Evolutionary conservation across 352 stramenopile species (phyloP).

Genomic region (Phytophthora quininea): DNA sequence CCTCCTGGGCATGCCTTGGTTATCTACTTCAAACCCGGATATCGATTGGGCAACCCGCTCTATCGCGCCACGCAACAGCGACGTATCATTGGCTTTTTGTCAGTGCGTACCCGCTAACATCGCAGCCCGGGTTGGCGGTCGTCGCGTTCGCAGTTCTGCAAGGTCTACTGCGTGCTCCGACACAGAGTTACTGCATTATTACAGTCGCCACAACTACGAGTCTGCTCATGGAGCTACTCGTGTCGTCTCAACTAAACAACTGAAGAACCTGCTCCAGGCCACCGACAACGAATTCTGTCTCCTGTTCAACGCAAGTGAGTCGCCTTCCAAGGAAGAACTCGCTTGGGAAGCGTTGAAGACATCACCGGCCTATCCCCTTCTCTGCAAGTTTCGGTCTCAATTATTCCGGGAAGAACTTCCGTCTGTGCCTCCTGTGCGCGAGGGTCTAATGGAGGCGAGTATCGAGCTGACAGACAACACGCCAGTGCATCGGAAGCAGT

Average conservation of each 20-base stretch:
- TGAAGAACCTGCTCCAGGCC: neutral
- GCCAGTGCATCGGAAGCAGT: neutral
- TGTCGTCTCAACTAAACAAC: neutral
- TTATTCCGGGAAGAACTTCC: constrained; percentile 12
- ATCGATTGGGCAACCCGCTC: neutral
- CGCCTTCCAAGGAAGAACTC: neutral
- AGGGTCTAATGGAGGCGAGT: neutral
- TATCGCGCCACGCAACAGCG: neutral
- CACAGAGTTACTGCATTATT: neutral
- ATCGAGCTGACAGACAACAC: neutral
- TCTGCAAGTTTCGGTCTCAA: neutral
- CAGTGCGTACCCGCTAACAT: neutral
- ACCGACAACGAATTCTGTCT: constrained; percentile 2
- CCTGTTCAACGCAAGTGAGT: neutral
- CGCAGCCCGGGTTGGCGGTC: neutral
- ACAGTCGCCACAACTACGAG: neutral
- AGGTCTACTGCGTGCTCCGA: neutral
- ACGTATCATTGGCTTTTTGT: neutral
- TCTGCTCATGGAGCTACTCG: neutral
- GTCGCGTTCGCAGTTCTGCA: neutral
- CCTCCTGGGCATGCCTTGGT: constrained; percentile 1
- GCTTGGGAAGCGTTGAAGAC: neutral
- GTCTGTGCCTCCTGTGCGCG: constrained; percentile 1
- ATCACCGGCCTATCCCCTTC: constrained; percentile 4
- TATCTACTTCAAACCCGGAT: neutral